Evolutionary conservation across 345 rosid species (phyloP).

Genomic region (Citrus cavaleriei): DNA sequence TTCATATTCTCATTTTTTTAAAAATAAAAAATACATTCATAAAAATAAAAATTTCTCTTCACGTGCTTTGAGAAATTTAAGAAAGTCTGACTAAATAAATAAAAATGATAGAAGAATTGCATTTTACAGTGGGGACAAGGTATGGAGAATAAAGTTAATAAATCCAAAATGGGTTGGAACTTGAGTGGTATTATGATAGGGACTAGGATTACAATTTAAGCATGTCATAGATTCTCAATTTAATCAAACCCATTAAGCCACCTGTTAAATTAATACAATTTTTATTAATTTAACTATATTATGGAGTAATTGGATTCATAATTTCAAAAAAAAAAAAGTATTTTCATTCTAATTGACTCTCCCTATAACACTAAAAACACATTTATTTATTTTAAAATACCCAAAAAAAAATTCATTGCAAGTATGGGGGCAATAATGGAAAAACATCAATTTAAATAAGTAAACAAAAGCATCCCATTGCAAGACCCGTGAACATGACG

Average conservation of each 20-base stretch:
- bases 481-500: slow-evolving; percentile 14
- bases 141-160: neutral
- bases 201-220: neutral
- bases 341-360: neutral
- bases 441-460: neutral
- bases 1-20: no score
- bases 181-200: neutral
- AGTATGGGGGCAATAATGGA: neutral
- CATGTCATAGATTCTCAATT: neutral
- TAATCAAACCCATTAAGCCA: neutral
- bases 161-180: neutral
- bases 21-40: neutral
- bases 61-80: no score
- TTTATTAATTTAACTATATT: no score
- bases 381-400: no score
- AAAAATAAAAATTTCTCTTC: no score
- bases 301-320: neutral
- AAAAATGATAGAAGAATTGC: neutral
- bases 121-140: neutral
- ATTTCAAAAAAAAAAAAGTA: no score
- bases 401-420: neutral
- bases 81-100: no score
- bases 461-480: slow-evolving; percentile 7
- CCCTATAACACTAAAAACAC: neutral
- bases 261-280: neutral